Evolutionary conservation across 345 rosid species (phyloP).

Genomic region (Arabidopsis thaliana): DNA sequence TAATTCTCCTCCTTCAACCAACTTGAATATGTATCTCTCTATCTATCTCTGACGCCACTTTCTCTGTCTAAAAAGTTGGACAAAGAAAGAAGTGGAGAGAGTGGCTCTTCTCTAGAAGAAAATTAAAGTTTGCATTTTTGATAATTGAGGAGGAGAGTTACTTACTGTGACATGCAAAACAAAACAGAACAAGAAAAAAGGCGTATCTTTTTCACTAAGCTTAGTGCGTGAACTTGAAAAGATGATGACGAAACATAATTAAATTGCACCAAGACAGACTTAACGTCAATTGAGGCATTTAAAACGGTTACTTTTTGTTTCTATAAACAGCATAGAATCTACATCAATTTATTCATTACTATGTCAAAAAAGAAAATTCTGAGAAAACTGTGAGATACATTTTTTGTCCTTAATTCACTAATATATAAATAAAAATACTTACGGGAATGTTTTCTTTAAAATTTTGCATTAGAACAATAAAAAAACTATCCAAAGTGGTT

Average conservation of each 20-base stretch:
- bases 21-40: neutral
- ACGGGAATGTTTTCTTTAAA: too few species aligned
- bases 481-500: too few species aligned
- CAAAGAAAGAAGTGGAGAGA: slow-evolving; percentile 40
- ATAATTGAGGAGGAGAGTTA: slow-evolving; percentile 20
- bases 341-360: neutral
- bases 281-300: slow-evolving; percentile 32
- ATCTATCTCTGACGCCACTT: slow-evolving; percentile 31
- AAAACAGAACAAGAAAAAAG: neutral
- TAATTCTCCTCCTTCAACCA: slow-evolving; percentile 25
- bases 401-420: neutral
- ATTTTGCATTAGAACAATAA: too few species aligned
- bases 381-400: too few species aligned
- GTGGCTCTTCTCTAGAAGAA: slow-evolving; percentile 27
- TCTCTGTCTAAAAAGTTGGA: slow-evolving; percentile 32
- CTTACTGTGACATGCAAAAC: slow-evolving; percentile 36
- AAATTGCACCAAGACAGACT: slow-evolving; percentile 31
- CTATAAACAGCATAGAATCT: slow-evolving; percentile 15
- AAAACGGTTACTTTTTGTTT: slow-evolving; percentile 23
- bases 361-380: too few species aligned
- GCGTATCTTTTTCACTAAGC: slow-evolving; percentile 32
- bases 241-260: slow-evolving; percentile 22
- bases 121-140: neutral
- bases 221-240: slow-evolving; percentile 40
- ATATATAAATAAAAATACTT: too few species aligned